phyloP scores from a whole-genome alignment of 352 stramenopile genomes.

The Lagenidium sp. region DNA sequence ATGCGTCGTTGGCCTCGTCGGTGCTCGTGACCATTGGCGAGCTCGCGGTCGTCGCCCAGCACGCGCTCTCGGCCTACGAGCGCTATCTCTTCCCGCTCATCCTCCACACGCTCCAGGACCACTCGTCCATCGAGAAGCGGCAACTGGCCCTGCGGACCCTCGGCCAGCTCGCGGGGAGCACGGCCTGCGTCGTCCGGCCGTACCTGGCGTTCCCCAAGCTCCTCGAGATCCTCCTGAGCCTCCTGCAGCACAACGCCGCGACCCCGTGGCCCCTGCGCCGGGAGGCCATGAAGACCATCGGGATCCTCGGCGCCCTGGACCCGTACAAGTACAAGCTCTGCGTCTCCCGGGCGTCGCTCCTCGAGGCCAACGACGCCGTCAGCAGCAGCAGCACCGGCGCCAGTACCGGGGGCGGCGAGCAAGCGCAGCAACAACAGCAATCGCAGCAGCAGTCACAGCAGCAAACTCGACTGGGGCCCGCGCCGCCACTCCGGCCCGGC shows the following conservation, averaged over 20 bases:
- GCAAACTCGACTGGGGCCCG: too few species aligned
- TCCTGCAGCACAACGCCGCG: slow-evolving; percentile 88
- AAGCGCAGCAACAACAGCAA: too few species aligned
- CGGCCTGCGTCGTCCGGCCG: slow-evolving; percentile 89
- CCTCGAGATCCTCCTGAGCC: slow-evolving; percentile 90
- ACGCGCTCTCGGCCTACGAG: slow-evolving; percentile 90
- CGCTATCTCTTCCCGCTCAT: slow-evolving; percentile 94
- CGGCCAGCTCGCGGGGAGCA: slow-evolving; percentile 91
- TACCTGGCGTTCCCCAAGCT: slow-evolving; percentile 96
- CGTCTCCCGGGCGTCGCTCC: slow-evolving; percentile 52
- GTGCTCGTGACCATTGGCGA: slow-evolving; percentile 85
- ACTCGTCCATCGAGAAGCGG: slow-evolving; percentile 93
- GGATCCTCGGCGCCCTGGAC: slow-evolving; percentile 93
- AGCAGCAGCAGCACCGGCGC: slow-evolving; percentile 31
- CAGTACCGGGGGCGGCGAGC: slow-evolving; percentile 18
- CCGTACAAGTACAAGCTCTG: slow-evolving; percentile 93
- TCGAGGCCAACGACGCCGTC: slow-evolving; percentile 47
- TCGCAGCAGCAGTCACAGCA: too few species aligned
- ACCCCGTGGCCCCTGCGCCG: slow-evolving; percentile 89
- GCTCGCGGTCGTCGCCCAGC: slow-evolving; percentile 87
- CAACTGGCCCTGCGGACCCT: slow-evolving; percentile 94
- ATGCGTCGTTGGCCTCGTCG: slow-evolving; percentile 73
- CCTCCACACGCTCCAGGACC: slow-evolving; percentile 94
- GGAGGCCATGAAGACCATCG: slow-evolving; percentile 96
- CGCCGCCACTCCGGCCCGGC: too few species aligned